A percentile compares a stretch with the other conserved stretches of the same genome.
Conservation (phyloP, 2,329 filamentous ascomycete species). For the Fusarium duplospermum region DNA sequence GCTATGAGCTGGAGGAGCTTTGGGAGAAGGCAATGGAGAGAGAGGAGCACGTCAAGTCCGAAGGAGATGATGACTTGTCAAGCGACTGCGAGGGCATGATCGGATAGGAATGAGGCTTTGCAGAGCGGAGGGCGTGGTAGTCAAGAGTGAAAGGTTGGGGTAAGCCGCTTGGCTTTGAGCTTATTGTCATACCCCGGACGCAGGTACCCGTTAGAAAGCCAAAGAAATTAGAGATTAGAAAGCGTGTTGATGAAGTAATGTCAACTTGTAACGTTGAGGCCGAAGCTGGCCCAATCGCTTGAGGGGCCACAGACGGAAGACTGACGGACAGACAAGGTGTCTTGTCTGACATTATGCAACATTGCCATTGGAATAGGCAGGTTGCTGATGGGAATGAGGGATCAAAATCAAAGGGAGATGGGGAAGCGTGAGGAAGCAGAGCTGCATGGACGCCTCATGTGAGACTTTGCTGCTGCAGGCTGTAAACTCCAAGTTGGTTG, state of each 20-base stretch:
- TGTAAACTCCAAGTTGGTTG: neutral
- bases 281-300: neutral
- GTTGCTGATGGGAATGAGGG: neutral
- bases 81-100: slow-evolving; percentile 28
- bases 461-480: neutral
- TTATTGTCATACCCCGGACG: slow-evolving; percentile 20
- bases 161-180: neutral
- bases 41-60: neutral
- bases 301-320: slow-evolving; percentile 3
- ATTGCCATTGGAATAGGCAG: slow-evolving; percentile 3
- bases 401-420: neutral
- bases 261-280: neutral
- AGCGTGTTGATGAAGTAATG: neutral
- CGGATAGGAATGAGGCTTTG: slow-evolving; percentile 12
- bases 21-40: slow-evolving; percentile 28
- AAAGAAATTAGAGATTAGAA: neutral
- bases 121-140: neutral
- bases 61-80: slow-evolving; percentile 30
- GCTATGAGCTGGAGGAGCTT: slow-evolving; percentile 28
- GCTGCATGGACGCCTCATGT: neutral
- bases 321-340: neutral
- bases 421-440: neutral
- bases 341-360: slow-evolving; percentile 21
- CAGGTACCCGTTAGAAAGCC: slow-evolving; percentile 15
- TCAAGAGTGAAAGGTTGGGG: neutral